Evolutionary conservation across 2,329 filamentous ascomycete genomes (phyloP).

Genomic region (Dryadomyces quercus-mongolicae): DNA sequence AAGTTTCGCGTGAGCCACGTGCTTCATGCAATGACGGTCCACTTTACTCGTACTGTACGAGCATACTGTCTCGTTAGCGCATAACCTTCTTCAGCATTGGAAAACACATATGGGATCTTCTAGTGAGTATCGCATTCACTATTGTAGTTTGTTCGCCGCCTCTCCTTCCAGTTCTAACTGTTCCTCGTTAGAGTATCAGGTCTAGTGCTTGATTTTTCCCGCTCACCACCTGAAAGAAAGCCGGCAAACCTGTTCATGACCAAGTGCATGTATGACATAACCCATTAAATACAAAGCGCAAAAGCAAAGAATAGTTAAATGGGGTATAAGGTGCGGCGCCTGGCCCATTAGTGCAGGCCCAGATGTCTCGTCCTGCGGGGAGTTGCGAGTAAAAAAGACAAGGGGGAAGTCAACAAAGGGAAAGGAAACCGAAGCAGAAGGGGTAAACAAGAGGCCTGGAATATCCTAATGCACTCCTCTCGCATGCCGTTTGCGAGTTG

Average conservation of each 20-base stretch:
- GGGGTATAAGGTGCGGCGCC: constrained; percentile 3
- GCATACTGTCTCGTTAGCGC: no score
- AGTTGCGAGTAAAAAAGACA: neutral
- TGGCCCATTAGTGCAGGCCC: neutral
- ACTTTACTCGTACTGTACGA: no score
- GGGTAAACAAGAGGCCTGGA: neutral
- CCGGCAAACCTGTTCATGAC: constrained; percentile 1
- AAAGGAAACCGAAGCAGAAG: neutral
- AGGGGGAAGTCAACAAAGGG: neutral
- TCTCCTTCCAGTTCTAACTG: neutral
- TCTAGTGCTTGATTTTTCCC: neutral
- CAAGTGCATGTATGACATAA: constrained; percentile 3
- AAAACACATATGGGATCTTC: neutral
- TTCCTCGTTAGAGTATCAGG: neutral
- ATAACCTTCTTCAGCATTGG: neutral
- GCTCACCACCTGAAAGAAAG: neutral
- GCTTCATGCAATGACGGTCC: no score
- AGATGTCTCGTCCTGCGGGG: neutral
- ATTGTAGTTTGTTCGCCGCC: neutral
- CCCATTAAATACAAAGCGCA: constrained; percentile 1
- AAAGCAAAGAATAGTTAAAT: constrained; percentile 1
- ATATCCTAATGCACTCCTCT: neutral
- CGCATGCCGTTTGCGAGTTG: neutral
- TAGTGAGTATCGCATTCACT: neutral
- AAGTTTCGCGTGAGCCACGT: no score